Evolutionary conservation across 192 early-diverging fungal genomes (phyloP).

Genomic region (Haplosporangium gracile): DNA sequence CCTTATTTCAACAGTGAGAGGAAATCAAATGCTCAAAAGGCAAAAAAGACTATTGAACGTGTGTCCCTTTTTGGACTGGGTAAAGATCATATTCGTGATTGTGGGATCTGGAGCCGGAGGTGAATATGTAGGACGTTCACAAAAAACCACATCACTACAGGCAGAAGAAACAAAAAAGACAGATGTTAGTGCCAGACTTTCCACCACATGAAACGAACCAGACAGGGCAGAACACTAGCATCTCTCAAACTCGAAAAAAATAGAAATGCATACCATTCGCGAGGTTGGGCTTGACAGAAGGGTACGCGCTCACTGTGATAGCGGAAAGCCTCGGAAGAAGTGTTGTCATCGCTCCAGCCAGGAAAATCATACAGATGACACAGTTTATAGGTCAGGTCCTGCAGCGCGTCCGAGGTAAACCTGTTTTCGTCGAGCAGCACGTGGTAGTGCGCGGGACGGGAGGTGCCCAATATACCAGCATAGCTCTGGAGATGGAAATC

Average conservation of each 20-base stretch:
- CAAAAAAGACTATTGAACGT: too few species aligned
- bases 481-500: conserved; percentile 95
- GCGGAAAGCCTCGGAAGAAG: conserved; percentile 26
- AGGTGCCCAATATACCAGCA: conserved; percentile 92
- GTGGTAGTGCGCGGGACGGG: conserved; percentile 92
- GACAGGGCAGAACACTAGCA: not conserved
- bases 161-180: not conserved
- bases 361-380: conserved; percentile 89
- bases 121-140: not conserved
- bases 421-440: conserved; percentile 90
- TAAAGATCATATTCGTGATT: not conserved
- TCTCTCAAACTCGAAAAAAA: not conserved
- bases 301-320: conserved; percentile 20
- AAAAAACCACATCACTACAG: not conserved
- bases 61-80: not conserved
- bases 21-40: too few species aligned
- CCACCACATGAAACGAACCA: not conserved
- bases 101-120: not conserved
- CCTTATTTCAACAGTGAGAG: too few species aligned
- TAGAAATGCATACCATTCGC: conserved; percentile 29
- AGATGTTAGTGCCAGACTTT: not conserved
- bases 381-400: conserved; percentile 88
- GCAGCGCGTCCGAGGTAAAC: conserved; percentile 83
- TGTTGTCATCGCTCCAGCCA: conserved; percentile 58
- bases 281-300: conserved; percentile 56